phyloP scores from a whole-genome alignment of 1,139 yeast genomes.

The Pichia sp. region DNA sequence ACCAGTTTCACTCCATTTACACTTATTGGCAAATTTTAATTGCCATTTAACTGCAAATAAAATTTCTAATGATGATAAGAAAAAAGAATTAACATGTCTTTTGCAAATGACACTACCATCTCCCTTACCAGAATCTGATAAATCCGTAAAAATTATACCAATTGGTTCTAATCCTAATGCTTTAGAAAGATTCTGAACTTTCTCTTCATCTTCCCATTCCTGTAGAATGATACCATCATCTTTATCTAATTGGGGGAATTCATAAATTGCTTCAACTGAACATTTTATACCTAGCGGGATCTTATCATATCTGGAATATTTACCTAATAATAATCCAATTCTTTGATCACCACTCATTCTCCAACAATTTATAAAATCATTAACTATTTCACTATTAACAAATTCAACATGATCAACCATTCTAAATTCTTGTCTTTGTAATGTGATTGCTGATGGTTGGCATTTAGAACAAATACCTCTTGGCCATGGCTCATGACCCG shows the following conservation, averaged over 20 bases:
- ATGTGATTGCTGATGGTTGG: constrained; percentile 90
- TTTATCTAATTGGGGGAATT: constrained; percentile 85
- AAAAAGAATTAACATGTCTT: constrained; percentile 87
- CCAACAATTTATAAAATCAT: constrained; percentile 87
- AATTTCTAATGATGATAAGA: constrained; percentile 78
- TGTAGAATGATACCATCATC: constrained; percentile 74
- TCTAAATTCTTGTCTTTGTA: constrained; percentile 83
- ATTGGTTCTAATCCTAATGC: constrained; percentile 62
- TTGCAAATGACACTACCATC: constrained; percentile 89
- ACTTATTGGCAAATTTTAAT: constrained; percentile 52
- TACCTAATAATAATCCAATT: constrained; percentile 78
- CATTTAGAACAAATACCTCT: constrained; percentile 94
- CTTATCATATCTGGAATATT: constrained; percentile 66
- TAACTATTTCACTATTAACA: constrained; percentile 63
- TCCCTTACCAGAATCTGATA: constrained; percentile 78
- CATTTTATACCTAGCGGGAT: constrained; percentile 94
- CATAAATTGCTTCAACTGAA: constrained; percentile 87
- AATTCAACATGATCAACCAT: constrained; percentile 98
- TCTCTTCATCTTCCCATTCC: constrained; percentile 52
- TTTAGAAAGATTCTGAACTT: constrained; percentile 50
- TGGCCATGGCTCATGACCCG: constrained; percentile 93
- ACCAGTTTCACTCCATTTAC: constrained; percentile 63
- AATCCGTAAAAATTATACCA: constrained; percentile 85
- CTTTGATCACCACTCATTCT: constrained; percentile 83
- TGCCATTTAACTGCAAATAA: constrained; percentile 83